Evolutionary conservation across 2,329 filamentous ascomycete species (phyloP).

Genomic region (Capronia coronata): DNA sequence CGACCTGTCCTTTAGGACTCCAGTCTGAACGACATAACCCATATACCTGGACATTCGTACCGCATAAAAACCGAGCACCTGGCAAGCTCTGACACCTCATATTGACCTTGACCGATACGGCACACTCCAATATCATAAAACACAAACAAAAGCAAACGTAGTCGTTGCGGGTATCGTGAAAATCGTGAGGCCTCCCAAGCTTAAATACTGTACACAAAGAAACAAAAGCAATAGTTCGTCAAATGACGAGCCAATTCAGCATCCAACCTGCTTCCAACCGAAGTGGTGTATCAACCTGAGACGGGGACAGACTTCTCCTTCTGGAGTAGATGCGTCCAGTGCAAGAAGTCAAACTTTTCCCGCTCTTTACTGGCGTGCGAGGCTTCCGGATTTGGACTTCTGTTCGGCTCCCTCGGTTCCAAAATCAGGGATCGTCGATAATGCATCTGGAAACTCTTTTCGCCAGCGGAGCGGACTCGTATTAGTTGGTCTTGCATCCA

Average conservation of each 20-base stretch:
- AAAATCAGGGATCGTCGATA: constrained; percentile 80
- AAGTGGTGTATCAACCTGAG: constrained; percentile 2
- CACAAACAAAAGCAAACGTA: constrained; percentile 3
- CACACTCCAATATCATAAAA: constrained; percentile 2
- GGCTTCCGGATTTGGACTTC: constrained; percentile 27
- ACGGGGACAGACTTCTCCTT: constrained; percentile 22
- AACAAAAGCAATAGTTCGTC: constrained; percentile 13
- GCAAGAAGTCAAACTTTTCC: constrained; percentile 49
- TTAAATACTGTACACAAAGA: constrained; percentile 7
- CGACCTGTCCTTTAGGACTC: no score
- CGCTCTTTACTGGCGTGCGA: constrained; percentile 36
- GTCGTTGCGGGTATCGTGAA: constrained; percentile 19
- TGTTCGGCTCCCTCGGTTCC: constrained; percentile 53
- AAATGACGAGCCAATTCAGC: neutral
- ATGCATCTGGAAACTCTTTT: constrained; percentile 58
- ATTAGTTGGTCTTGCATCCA: constrained; percentile 82
- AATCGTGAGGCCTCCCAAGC: constrained; percentile 1
- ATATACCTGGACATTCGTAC: neutral
- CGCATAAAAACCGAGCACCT: neutral
- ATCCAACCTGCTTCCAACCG: neutral
- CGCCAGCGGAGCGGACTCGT: constrained; percentile 61
- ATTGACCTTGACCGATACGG: neutral
- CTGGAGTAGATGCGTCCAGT: constrained; percentile 40
- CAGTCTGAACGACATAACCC: no score
- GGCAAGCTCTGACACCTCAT: neutral